Base-by-base conservation (phyloP, 768 basidiomycete genomes). In the Tylopilus felleus region DNA sequence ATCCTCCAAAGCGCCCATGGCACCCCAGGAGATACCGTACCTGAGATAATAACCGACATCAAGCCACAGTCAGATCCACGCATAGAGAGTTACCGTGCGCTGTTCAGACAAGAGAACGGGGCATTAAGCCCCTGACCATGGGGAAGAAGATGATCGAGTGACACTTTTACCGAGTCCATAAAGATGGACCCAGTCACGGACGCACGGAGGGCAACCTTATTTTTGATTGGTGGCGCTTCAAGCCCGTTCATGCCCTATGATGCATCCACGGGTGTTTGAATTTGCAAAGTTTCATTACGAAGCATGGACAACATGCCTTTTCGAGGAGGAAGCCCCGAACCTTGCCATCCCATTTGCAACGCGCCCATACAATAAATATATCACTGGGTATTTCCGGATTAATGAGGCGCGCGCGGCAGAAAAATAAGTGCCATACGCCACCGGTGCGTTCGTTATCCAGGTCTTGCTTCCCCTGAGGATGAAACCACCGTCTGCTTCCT, bases 361-460 rank as follows among this genome's bases (percentile, higher is more conserved):
- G 83, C 3, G 96, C 96, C 96, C 96, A 98, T 21, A 98, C 75
- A 27, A 98, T 76, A 66, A 97, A 95, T 1, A 98, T 67, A 58
- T 97, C 95, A 1, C 90, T 93, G 47, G 7, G 27, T 54, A 49
- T 21, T 46, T 19, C 38, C 42, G 51, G 52, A 38, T 36, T 14
- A 51, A 54, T 62, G 31, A 61, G 58, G 33, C 47, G 35, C 42
- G 41, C 46, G 39, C 27, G 38, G 10, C 5, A 38, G 16, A 17
- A 4, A 44, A 41, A 38, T 35, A 45, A 40, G 10, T 45, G 39
- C 76, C 86, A 71, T 65, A 91, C 85, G 94, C 93, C 50, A 90
- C 84, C 9, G 94, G 93, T 1, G 94, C 84, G 65, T 97, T 97
- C 14, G 93, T 83, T 65, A 98, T 98, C 96, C 96, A 98, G 0